Base-by-base conservation (phyloP, 768 basidiomycete genomes). In the Tricholoma furcatifolium region DNA sequence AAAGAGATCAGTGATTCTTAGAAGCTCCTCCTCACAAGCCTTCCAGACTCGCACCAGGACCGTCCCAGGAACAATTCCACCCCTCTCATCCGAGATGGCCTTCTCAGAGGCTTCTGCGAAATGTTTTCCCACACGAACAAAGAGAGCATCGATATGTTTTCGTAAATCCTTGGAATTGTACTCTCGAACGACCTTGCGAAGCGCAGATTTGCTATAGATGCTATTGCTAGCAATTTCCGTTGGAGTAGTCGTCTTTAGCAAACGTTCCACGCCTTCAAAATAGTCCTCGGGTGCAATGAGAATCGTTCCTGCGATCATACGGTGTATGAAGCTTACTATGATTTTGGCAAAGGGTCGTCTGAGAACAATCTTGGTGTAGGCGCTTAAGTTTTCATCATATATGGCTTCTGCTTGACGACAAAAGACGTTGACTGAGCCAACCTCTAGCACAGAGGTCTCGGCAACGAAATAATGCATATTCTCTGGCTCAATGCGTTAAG, bases 391-490 rank as follows among this genome's bases (percentile, higher is more conserved):
- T 65, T 98, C 93, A 42, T 91, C 89, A 65, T 97, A 98, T 44
- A 94, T 86, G 0, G 70, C 74, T 67, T 93, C 85, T 0, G 95
- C 96, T 51, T 80, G 81, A 57, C 79, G 80, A 44, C 85, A 70
- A 63, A 91, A 93, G 1, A 71, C 62, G 43, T 73, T 71, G 56
- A 88, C 74, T 43, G 91, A 80, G 50, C 79, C 71, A 47, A 86
- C 71, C 63, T 89, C 81, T 61, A 93, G 74, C 58, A 80, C 81
- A 0, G 85, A 79, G 31, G 88, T 84, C 63, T 96, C 94, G 0
- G 87, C 82, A 34, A 93, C 81, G 65, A 97, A 96, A 64, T 89
- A 86, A 58, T 95, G 90, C 94, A 96, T 97, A 65, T 98, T 98
- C 70, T 97, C 96, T 98, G 24, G 20, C 51, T 20, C 34, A 3